Conservation (phyloP, 257 asterid genomes). For the Nicotiana benthamiana region DNA sequence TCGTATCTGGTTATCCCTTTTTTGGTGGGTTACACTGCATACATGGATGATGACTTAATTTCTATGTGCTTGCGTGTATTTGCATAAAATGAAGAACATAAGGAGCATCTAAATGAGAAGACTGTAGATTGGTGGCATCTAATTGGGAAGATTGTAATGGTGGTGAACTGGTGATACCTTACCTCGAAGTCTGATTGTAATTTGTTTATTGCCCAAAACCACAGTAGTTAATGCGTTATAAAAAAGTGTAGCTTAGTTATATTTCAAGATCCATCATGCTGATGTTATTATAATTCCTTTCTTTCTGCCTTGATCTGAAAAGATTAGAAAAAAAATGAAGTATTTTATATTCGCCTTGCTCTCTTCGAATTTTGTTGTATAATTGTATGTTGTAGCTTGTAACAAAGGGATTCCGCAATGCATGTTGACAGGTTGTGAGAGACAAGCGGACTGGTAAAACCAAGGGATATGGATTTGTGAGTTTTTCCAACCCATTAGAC, state of each 20-base stretch:
- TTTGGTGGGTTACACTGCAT: background rate
- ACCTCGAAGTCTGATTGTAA: background rate
- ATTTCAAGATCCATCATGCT: background rate
- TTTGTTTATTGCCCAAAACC: background rate
- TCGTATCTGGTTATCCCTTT: background rate
- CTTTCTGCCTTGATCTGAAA: background rate
- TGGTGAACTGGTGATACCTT: background rate
- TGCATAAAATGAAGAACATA: background rate
- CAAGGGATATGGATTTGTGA: conserved; percentile 88
- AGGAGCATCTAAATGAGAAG: background rate
- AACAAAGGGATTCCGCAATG: background rate
- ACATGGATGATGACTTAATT: background rate
- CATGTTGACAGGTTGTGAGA: conserved; percentile 65
- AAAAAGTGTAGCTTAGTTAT: background rate
- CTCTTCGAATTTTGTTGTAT: background rate
- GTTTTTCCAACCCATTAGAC: conserved; percentile 81
- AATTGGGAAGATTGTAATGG: background rate
- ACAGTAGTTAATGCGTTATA: background rate
- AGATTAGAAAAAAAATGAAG: no score
- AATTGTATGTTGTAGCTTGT: background rate
- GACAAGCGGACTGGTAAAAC: conserved; percentile 98
- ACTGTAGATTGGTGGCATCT: no score
- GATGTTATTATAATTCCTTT: background rate
- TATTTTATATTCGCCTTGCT: background rate
- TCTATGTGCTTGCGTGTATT: background rate